A percentile compares a stretch with the other conserved stretches of the same genome.
phyloP scores from a whole-genome alignment of 495 filamentous ascomycete genomes.

The Penicillium lividum region DNA sequence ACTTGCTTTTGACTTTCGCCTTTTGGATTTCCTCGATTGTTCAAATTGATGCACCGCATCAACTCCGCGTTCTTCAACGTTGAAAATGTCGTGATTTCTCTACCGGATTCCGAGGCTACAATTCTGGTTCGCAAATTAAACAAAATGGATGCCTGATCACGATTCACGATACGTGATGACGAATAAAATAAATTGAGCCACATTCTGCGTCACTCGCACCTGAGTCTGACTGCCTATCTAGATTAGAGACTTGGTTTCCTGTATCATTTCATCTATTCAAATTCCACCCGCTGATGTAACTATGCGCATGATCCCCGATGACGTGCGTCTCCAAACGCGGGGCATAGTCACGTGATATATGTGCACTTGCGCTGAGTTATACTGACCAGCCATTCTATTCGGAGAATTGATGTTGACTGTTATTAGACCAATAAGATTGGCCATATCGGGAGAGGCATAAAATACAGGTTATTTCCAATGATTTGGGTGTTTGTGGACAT shows the following conservation, averaged over 20 bases:
- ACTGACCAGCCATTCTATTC: too few relatives aligned
- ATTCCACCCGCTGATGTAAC: conserved; percentile 25
- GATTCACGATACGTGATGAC: background rate
- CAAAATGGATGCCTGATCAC: background rate
- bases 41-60: conserved; percentile 14
- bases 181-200: background rate
- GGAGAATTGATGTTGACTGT: too few relatives aligned
- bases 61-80: conserved; percentile 8
- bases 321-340: conserved; percentile 26
- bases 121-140: background rate
- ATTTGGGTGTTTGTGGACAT: too few relatives aligned
- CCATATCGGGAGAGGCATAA: too few relatives aligned
- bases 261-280: background rate
- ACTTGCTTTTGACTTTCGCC: background rate
- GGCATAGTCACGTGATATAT: conserved; percentile 26
- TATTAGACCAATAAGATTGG: too few relatives aligned
- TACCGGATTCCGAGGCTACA: background rate
- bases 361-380: too few relatives aligned
- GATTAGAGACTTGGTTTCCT: background rate
- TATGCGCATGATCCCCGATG: conserved; percentile 20
- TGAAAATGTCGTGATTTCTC: conserved; percentile 16
- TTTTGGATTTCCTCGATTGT: background rate
- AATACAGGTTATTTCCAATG: too few relatives aligned
- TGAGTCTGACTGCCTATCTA: background rate
- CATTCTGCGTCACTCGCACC: background rate